A percentile compares a stretch with the other conserved stretches of the same genome.
Evolutionary conservation across 208 protist species (phyloP).

Genomic region (Phytomonas sp.): DNA sequence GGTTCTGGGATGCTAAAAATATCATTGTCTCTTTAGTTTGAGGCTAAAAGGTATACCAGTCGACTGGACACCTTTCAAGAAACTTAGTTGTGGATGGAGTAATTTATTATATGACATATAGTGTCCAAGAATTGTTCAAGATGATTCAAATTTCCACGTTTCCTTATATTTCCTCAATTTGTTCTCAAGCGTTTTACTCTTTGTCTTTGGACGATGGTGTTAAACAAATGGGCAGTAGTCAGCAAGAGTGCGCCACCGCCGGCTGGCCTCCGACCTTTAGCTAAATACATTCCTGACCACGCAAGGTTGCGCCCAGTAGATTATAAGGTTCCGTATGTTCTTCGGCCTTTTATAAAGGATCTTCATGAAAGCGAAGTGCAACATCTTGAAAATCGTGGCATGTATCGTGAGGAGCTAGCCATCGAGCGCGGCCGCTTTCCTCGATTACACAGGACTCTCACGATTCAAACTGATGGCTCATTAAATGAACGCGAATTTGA

Average conservation of each 20-base stretch:
- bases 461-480: slow-evolving; percentile 82
- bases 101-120: background rate
- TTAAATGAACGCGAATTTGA: slow-evolving; percentile 85
- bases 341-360: slow-evolving; percentile 82
- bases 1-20: background rate
- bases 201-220: slow-evolving; percentile 38
- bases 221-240: slow-evolving; percentile 88
- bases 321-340: slow-evolving; percentile 82
- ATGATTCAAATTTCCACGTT: background rate
- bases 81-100: background rate
- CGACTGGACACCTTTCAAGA: background rate
- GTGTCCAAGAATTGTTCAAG: background rate
- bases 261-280: slow-evolving; percentile 56
- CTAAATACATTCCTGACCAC: slow-evolving; percentile 35
- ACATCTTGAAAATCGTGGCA: slow-evolving; percentile 85
- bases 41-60: background rate
- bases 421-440: slow-evolving; percentile 86
- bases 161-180: slow-evolving; percentile 3
- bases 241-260: slow-evolving; percentile 61
- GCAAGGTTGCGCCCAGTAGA: slow-evolving; percentile 59
- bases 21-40: background rate
- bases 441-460: slow-evolving; percentile 63
- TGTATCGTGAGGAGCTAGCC: slow-evolving; percentile 83
- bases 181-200: slow-evolving; percentile 4
- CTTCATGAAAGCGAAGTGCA: slow-evolving; percentile 80